phyloP scores from a whole-genome alignment of 2,329 filamentous ascomycete genomes.

The Colletotrichum chlorophyti region DNA sequence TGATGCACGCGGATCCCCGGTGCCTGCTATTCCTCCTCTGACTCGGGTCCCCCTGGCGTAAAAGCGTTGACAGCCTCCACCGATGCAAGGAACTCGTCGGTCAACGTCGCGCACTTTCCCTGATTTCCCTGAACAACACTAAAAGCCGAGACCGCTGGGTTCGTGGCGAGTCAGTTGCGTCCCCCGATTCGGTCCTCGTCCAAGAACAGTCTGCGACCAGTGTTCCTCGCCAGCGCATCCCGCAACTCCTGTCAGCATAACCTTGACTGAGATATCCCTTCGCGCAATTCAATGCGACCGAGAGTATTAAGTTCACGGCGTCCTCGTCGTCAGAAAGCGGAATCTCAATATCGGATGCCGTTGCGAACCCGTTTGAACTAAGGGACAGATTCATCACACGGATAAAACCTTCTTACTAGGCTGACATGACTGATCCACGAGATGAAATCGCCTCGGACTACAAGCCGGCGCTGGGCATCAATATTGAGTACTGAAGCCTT shows the following conservation, averaged over 20 bases:
- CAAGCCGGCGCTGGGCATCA: background rate
- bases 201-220: slow-evolving; percentile 7
- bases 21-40: background rate
- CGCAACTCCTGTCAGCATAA: background rate
- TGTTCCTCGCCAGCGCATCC: slow-evolving; percentile 8
- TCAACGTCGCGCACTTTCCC: background rate
- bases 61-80: slow-evolving; percentile 2
- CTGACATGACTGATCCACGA: background rate
- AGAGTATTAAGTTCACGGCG: slow-evolving; percentile 6
- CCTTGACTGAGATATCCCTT: background rate
- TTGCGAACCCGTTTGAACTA: background rate
- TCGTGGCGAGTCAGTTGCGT: too few species aligned
- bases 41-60: slow-evolving; percentile 1
- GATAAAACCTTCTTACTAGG: slow-evolving; percentile 10
- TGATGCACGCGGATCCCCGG: slow-evolving; percentile 13
- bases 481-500: background rate
- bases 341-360: background rate
- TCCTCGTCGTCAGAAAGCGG: slow-evolving; percentile 16
- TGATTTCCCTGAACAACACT: background rate
- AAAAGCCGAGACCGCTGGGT: too few species aligned
- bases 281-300: background rate
- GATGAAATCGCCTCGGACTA: background rate
- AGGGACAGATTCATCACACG: background rate
- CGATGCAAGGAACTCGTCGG: background rate
- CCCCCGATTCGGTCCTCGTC: background rate